Evolutionary conservation across 805 yeast species (phyloP), one percentile per base, ranked within the genome.

Genomic region (Hanseniaspora nectarophila): DNA sequence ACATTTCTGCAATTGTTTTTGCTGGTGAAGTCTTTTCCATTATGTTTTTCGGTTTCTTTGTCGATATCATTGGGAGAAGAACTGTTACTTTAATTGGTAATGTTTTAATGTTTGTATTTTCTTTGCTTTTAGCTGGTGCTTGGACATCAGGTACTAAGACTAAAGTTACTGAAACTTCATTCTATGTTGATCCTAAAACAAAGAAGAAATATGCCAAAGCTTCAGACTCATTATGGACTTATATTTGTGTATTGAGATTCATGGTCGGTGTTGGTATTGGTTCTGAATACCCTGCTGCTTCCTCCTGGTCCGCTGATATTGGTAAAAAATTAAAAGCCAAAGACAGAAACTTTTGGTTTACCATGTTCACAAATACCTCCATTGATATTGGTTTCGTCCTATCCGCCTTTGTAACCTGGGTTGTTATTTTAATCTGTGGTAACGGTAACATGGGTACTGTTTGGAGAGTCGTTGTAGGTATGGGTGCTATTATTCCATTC

Each of bases 1-100:
- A 88, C 61, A 85, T 90, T 45, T 73, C 94, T 0, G 78, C 96
- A 7, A 83, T 90, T 64, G 95, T 89, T 0, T 89, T 90, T 62
- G 96, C 76, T 8, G 97, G 97, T 59, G 88, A 92, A 1, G 94
- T 89, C 50, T 74, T 85, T 20, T 97, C 97, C 43, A 89, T 82
- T 72, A 72, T 90, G 45, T 50, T 72, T 0, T 88, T 90, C 66
- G 97, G 97, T 44, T 79, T 78, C 60, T 67, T 85, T 43, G 76
- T 95, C 23, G 97, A 89, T 68, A 76, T 81, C 62, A 72, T 78
- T 60, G 83, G 90, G 16, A 79, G 97, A 69, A 88, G 83, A 60
- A 67, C 73, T 5, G 95, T 94, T 37, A 88, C 90, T 95, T 62
- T 89, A 56, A 67, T 75, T 45, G 86, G 95, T 43, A 85, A 89